These are phyloP conservation scores for Schrenkiella parvula DNA, from an alignment of 345 rosid genomes.

Conservation along the genomic window DNA sequence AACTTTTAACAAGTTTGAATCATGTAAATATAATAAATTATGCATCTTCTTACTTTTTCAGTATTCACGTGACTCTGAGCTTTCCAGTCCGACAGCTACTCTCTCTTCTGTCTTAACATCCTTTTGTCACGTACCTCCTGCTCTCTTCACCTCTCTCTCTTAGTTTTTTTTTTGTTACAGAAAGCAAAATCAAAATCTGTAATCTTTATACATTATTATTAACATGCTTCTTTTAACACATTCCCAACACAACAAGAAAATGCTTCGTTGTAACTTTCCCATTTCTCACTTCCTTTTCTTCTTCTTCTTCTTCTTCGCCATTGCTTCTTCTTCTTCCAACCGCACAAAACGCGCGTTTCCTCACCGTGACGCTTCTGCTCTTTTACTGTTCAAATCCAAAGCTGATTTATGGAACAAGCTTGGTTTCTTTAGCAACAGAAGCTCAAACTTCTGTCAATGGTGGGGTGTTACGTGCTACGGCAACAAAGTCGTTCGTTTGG, in stretches of 20 bases:
- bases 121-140: constrained; percentile 44
- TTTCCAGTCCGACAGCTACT: constrained; percentile 47
- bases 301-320: constrained; percentile 1
- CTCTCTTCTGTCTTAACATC: constrained; percentile 35
- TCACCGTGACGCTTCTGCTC: constrained; percentile 54
- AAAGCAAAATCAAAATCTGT: not conserved
- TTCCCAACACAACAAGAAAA: constrained; percentile 29
- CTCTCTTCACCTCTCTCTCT: constrained; percentile 27
- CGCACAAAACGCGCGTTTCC: constrained; percentile 8
- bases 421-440: constrained; percentile 32
- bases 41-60: constrained; percentile 5
- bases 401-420: constrained; percentile 57
- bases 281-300: constrained; percentile 13
- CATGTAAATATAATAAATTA: constrained; percentile 10
- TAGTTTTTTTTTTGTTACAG: not conserved
- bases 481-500: constrained; percentile 53
- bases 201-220: not conserved
- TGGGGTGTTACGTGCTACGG: constrained; percentile 58
- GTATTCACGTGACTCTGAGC: constrained; percentile 71
- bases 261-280: constrained; percentile 28
- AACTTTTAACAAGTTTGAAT: not conserved
- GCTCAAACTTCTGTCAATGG: constrained; percentile 58
- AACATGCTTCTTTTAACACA: not conserved
- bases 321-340: constrained; percentile 19
- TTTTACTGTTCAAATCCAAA: constrained; percentile 65